Percentiles rank a stretch among this genome's conserved stretches.
phyloP scores from a whole-genome alignment of 441 rosid genomes.

The Kokia cookei region DNA sequence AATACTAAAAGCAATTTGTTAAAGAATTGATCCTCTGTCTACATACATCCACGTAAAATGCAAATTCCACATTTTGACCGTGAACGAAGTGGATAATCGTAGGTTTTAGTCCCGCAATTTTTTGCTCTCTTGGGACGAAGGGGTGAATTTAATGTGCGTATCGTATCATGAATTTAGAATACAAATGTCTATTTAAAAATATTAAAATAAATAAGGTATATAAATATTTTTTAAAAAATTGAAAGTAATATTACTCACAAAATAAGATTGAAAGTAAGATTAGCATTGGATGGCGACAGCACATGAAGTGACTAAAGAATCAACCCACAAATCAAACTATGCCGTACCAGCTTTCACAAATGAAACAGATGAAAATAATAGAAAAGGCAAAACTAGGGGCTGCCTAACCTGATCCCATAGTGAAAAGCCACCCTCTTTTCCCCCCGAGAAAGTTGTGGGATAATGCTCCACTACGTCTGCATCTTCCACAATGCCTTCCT shows the following conservation, averaged over 20 bases:
- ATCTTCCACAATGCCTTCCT: neutral
- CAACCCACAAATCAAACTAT: neutral
- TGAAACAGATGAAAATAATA: neutral
- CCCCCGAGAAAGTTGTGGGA: neutral
- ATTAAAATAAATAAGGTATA: too few species aligned
- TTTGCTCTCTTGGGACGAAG: too few species aligned
- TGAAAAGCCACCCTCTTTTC: neutral
- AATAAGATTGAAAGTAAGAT: neutral
- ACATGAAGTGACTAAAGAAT: neutral
- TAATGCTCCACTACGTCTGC: slow-evolving; percentile 4
- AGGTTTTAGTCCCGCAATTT: neutral
- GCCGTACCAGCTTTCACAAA: neutral
- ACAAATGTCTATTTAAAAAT: too few species aligned
- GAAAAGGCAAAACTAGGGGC: neutral
- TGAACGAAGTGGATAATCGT: neutral
- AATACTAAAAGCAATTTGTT: too few species aligned
- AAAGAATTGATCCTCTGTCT: too few species aligned
- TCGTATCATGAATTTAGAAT: too few species aligned
- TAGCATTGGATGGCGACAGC: neutral
- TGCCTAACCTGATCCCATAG: neutral
- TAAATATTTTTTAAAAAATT: too few species aligned
- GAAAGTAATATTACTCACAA: too few species aligned
- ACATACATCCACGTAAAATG: too few species aligned
- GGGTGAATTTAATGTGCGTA: too few species aligned
- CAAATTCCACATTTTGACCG: neutral